phyloP scores from a whole-genome alignment of 1,284 basidiomycete genomes.

The Sporisorium exsertum region DNA sequence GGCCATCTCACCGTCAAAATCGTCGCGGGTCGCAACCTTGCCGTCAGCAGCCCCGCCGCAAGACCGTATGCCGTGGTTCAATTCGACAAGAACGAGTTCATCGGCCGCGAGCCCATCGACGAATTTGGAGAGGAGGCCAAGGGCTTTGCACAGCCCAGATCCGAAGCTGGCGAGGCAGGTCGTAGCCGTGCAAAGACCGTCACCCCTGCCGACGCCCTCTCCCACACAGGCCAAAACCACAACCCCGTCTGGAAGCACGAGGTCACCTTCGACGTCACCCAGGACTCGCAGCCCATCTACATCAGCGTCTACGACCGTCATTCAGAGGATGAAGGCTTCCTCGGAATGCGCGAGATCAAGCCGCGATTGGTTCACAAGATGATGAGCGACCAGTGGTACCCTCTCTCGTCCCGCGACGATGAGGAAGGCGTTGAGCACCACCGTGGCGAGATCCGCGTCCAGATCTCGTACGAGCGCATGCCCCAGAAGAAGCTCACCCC shows the following conservation, averaged over 20 bases:
- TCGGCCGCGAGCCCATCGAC: conserved; percentile 86
- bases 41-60: conserved; percentile 71
- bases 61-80: conserved; percentile 96
- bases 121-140: conserved; percentile 88
- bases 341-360: conserved; percentile 91
- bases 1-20: conserved; percentile 95
- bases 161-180: conserved; percentile 75
- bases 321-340: conserved; percentile 83
- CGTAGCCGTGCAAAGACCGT: conserved; percentile 70
- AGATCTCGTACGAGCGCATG: conserved; percentile 84
- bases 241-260: conserved; percentile 99
- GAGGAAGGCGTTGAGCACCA: conserved; percentile 41
- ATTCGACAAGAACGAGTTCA: conserved; percentile 99
- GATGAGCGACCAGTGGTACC: conserved; percentile 97
- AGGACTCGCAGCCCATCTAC: conserved; percentile 83
- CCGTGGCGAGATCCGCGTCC: conserved; percentile 88
- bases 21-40: conserved; percentile 87
- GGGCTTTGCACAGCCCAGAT: conserved; percentile 78
- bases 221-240: conserved; percentile 72
- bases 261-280: conserved; percentile 91
- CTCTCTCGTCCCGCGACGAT: conserved; percentile 73
- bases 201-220: conserved; percentile 46
- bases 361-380: conserved; percentile 89
- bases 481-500: conserved; percentile 67
- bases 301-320: conserved; percentile 94